These are phyloP conservation scores for Jatropha curcas DNA, from an alignment of 345 rosid genomes.

Conservation along the genomic window DNA sequence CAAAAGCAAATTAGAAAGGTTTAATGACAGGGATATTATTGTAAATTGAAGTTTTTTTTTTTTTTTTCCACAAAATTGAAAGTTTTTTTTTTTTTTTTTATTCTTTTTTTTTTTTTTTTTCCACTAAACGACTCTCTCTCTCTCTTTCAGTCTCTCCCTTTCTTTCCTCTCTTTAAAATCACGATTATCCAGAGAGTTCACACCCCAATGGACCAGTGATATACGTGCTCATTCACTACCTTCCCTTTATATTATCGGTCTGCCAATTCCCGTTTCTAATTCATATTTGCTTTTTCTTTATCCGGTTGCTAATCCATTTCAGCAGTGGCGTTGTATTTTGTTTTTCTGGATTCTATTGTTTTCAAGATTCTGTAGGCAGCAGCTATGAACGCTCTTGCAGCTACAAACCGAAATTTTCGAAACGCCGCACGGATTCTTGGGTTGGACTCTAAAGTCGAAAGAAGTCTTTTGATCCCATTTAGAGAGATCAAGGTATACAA, in stretches of 20 bases:
- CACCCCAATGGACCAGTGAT: not conserved
- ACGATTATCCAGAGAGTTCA: not conserved
- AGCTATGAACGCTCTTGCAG: conserved; percentile 88
- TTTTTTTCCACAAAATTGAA: not conserved
- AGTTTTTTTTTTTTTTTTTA: too few relatives aligned
- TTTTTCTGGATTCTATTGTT: not conserved
- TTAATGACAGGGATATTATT: not conserved
- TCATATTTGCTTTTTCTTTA: not conserved
- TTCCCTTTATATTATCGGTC: not conserved
- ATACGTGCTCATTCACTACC: too few relatives aligned
- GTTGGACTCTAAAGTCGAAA: conserved; percentile 84
- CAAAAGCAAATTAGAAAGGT: too few relatives aligned
- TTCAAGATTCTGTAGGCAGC: conserved; percentile 11
- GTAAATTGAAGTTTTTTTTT: not conserved
- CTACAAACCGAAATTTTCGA: conserved; percentile 90
- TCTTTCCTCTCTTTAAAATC: not conserved
- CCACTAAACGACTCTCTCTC: not conserved
- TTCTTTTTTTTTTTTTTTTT: too few relatives aligned
- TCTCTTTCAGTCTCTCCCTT: not conserved
- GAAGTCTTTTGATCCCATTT: conserved; percentile 86
- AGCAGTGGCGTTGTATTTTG: not conserved
- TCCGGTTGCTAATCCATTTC: not conserved
- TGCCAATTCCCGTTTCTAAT: not conserved
- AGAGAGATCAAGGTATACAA: conserved; percentile 83
- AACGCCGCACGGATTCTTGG: conserved; percentile 87